Evolutionary conservation across 768 basidiomycete genomes (phyloP).

Genomic region (Royoungia palumana): DNA sequence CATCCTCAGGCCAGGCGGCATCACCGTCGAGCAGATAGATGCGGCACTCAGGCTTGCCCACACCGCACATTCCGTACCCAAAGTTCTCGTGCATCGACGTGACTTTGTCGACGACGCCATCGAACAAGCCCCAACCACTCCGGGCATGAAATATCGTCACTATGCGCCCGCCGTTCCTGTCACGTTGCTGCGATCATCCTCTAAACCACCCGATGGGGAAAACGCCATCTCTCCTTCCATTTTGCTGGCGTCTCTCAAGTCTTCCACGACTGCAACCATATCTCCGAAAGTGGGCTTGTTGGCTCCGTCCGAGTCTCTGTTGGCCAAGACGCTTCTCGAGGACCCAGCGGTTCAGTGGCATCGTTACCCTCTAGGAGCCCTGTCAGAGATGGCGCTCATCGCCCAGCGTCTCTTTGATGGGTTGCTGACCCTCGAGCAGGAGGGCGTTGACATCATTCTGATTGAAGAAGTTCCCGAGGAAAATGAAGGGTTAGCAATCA

Average conservation of each 20-base stretch:
- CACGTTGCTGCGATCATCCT: conserved; percentile 58
- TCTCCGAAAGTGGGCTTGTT: conserved; percentile 61
- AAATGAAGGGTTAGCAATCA: conserved; percentile 85
- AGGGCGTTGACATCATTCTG: conserved; percentile 77
- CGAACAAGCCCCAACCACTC: conserved; percentile 84
- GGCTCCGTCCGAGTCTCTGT: conserved; percentile 54
- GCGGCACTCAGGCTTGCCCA: conserved; percentile 46
- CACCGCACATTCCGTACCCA: conserved; percentile 40
- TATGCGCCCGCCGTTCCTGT: conserved; percentile 92
- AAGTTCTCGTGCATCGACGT: conserved; percentile 73
- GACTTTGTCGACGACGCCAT: conserved; percentile 70
- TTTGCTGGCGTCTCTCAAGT: conserved; percentile 45
- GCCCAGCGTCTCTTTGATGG: conserved; percentile 88
- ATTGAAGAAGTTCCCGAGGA: conserved; percentile 82
- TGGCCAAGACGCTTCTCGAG: conserved; percentile 29
- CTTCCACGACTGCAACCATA: conserved; percentile 3
- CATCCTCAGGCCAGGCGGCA: conserved; percentile 86
- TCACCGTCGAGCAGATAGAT: conserved; percentile 86
- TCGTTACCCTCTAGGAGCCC: conserved; percentile 48
- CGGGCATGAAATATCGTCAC: conserved; percentile 99
- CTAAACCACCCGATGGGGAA: conserved; percentile 39
- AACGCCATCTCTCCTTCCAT: conserved; percentile 29
- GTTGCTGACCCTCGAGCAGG: conserved; percentile 70
- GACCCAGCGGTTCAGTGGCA: conserved; percentile 50
- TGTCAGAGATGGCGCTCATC: conserved; percentile 57